Base-by-base conservation (phyloP, 208 protist genomes). In the Wallacemonas sp. region DNA sequence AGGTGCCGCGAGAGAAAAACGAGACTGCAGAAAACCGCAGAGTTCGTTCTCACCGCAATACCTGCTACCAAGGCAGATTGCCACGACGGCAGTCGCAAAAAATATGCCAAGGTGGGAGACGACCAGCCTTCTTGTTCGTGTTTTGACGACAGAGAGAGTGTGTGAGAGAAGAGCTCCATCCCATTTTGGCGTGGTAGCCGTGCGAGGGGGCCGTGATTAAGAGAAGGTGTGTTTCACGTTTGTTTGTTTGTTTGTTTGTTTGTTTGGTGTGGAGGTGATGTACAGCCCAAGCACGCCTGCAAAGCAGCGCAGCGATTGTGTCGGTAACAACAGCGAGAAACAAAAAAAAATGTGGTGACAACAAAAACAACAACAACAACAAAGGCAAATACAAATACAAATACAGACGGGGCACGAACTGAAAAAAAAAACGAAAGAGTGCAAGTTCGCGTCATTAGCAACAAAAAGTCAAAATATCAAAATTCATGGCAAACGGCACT, bases 361-460 rank as follows among this genome's bases (percentile, higher is more conserved):
- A 41, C 36, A 14, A 0, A 41, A 0, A 14, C 7, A 14, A 41
- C 7, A 41, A 41, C 36, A 14, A 16, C 7, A 41, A 41, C 36
- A 14, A 16, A 14, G 11, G 26, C 33, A n/a, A 42, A 23, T n/a
- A 45, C 32, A 62, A 28, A 45, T 39, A 74, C 18, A 57, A 25
- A 65, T 50, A 74, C 50, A 61, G 28, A 57, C 48, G 12, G 71
- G n/a, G 14, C n/a, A 23, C 29, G 41, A 31, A 38, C 48, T 25
- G 59, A 68, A 49, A 59, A 65, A 50, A 55, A 49, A 41, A 49
- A 7, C 18, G 28, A 44, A 1, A 31, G 48, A 20, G 39, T 7
- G 44, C 44, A 44, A 39, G 26, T 23, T 10, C 2, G 44, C 45
- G 57, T 50, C 3, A 66, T n/a, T n/a, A 25, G 29, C 31, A 8